Percentiles rank a stretch among this genome's conserved stretches.
These are phyloP conservation scores for Physcia stellaris DNA, from an alignment of 495 filamentous ascomycete genomes.

Conservation along the genomic window DNA sequence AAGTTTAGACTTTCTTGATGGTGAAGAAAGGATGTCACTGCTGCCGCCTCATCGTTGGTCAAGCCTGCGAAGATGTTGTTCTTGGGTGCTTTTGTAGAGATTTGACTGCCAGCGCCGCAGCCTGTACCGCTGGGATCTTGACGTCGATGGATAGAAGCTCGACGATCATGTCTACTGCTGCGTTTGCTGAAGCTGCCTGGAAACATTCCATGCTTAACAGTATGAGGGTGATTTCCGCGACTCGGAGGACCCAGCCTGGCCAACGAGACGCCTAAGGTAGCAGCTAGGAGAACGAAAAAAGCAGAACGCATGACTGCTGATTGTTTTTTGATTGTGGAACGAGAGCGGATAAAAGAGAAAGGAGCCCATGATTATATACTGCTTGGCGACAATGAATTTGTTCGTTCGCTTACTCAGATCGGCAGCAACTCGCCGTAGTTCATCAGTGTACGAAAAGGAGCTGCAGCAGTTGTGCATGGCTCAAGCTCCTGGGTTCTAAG, in stretches of 20 bases:
- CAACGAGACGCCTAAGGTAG: neutral
- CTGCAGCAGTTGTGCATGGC: too few relatives aligned
- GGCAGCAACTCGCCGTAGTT: too few relatives aligned
- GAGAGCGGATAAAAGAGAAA: too few relatives aligned
- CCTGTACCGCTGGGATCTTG: neutral
- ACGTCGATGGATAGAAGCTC: constrained; percentile 1
- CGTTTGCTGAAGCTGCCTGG: neutral
- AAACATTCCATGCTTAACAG: constrained; percentile 3
- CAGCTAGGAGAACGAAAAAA: neutral
- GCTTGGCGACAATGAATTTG: too few relatives aligned
- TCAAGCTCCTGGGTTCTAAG: too few relatives aligned
- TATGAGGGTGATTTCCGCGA: too few relatives aligned
- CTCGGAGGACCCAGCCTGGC: neutral
- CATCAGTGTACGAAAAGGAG: too few relatives aligned
- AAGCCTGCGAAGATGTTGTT: constrained; percentile 1
- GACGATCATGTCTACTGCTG: neutral
- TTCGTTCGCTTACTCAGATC: too few relatives aligned
- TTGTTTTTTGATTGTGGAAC: too few relatives aligned
- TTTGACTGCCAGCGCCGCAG: neutral
- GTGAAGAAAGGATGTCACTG: constrained; percentile 1
- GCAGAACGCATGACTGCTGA: too few relatives aligned
- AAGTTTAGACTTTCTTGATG: constrained; percentile 1
- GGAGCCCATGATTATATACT: too few relatives aligned
- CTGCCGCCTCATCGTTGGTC: constrained; percentile 1
- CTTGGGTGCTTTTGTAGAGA: constrained; percentile 1